Evolutionary conservation across 208 protist species (phyloP), one percentile per base, ranked within the genome.

Genomic region (Acanthamoeba divionensis): DNA sequence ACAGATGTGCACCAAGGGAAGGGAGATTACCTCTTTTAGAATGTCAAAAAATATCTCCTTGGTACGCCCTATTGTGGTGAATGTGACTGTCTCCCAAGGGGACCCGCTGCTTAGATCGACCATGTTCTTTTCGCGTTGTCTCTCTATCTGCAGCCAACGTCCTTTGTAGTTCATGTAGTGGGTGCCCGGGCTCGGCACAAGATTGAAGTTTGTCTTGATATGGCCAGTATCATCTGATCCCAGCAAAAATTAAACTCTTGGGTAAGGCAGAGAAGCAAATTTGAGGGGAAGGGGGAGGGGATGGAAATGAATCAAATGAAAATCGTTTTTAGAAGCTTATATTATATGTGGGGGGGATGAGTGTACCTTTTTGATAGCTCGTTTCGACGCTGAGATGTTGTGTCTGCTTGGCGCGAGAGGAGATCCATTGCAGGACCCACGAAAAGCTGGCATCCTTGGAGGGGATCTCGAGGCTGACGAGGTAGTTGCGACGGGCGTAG

Each of bases 81-180:
- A 38, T 50, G 73, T 91, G 10, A 91, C 89, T 21, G 89, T 91
- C 69, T 91, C 89, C 89, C 89, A 91, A 2, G 89, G 89, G 44
- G 89, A 63, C 8, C 89, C 89, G 13, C 75, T 89, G 38, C 31
- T 50, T 41, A 91, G 15, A 45, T 91, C 89, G 9, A 91, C 55
- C 77, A 91, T 87, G 33, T 90, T 44, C 89, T 91, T 91, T 33
- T 91, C 89, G 12, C 89, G 41, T 44, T 69, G 38, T 26, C 89
- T 18, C 24, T 91, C 71, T 7, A 91, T 79, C 21, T 62, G 26
- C n/a, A 90, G 36, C 86, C 86, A 90, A 26, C 47, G 41, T 77
- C 54, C 48, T 31, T 90, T 60, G 73, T 90, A 36, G 18, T 91
- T 48, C 75, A 85, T 44, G 12, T 79, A 85, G n/a, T 85, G 55